These are phyloP conservation scores for Aspergillus bridgeri DNA, from an alignment of 495 filamentous ascomycete genomes.

Conservation along the genomic window DNA sequence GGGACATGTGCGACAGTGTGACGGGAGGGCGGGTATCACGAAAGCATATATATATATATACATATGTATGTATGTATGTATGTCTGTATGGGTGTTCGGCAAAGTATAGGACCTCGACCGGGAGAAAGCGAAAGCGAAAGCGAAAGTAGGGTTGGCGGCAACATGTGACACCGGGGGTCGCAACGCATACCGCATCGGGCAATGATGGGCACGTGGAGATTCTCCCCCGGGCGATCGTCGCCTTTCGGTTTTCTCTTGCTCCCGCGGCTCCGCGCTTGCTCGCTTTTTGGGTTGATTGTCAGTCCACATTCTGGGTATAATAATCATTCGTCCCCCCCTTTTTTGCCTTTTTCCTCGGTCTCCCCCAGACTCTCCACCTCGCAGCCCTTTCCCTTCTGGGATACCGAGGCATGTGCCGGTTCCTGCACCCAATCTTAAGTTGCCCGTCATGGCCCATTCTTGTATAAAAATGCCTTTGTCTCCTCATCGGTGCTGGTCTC, in stretches of 20 bases:
- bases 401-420: neutral
- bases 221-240: neutral
- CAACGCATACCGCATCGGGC: constrained; percentile 11
- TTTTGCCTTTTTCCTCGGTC: neutral
- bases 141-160: neutral
- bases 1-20: neutral
- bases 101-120: neutral
- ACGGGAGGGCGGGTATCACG: no score
- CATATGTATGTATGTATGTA: no score
- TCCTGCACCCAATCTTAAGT: neutral
- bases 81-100: no score
- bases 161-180: constrained; percentile 9
- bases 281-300: no score
- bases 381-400: neutral
- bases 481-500: neutral
- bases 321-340: no score
- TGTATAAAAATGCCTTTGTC: constrained; percentile 9
- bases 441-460: neutral
- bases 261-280: no score
- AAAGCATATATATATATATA: constrained; percentile 4
- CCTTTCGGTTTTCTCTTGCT: neutral
- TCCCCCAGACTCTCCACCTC: neutral
- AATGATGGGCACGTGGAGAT: neutral
- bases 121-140: neutral
- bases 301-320: no score